Percentiles rank a stretch among this genome's conserved stretches.
Evolutionary conservation across 768 basidiomycete species (phyloP).

Genomic region (Mycena rebaudengoi): DNA sequence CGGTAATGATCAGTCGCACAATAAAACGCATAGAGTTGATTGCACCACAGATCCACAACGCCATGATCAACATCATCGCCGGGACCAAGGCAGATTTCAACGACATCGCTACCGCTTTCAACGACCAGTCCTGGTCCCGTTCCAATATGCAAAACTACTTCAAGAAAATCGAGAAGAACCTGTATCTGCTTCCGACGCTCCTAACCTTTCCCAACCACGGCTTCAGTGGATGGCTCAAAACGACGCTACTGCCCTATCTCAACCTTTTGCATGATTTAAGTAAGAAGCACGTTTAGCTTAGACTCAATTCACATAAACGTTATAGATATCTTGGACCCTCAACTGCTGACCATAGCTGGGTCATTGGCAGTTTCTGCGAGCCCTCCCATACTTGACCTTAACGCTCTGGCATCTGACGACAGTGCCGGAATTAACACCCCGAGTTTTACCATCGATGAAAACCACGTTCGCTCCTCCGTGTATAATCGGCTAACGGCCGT

Average conservation of each 20-base stretch:
- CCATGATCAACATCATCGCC: slow-evolving; percentile 25
- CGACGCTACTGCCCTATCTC: slow-evolving; percentile 34
- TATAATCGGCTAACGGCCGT: slow-evolving; percentile 24
- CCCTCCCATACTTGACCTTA: slow-evolving; percentile 19
- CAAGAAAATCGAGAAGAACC: slow-evolving; percentile 37
- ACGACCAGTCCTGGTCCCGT: slow-evolving; percentile 40
- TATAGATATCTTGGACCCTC: slow-evolving; percentile 32
- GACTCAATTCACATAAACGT: background rate
- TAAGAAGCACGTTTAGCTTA: background rate
- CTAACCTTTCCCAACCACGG: slow-evolving; percentile 36
- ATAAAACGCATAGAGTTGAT: no score
- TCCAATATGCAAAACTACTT: slow-evolving; percentile 43
- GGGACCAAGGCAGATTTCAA: slow-evolving; percentile 20
- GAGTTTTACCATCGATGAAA: slow-evolving; percentile 33
- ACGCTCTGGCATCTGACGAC: slow-evolving; percentile 18
- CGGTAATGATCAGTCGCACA: no score
- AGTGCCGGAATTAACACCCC: slow-evolving; percentile 30
- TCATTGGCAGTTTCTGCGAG: background rate
- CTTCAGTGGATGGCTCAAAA: slow-evolving; percentile 40
- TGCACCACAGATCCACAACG: slow-evolving; percentile 26
- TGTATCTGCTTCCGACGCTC: slow-evolving; percentile 30
- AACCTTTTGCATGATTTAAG: slow-evolving; percentile 32
- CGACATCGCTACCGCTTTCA: slow-evolving; percentile 24
- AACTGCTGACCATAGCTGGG: slow-evolving; percentile 18
- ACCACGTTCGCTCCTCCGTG: slow-evolving; percentile 28